These are phyloP conservation scores for Beta lomatogona DNA, from an alignment of 179 eudicot species.

Conservation along the genomic window DNA sequence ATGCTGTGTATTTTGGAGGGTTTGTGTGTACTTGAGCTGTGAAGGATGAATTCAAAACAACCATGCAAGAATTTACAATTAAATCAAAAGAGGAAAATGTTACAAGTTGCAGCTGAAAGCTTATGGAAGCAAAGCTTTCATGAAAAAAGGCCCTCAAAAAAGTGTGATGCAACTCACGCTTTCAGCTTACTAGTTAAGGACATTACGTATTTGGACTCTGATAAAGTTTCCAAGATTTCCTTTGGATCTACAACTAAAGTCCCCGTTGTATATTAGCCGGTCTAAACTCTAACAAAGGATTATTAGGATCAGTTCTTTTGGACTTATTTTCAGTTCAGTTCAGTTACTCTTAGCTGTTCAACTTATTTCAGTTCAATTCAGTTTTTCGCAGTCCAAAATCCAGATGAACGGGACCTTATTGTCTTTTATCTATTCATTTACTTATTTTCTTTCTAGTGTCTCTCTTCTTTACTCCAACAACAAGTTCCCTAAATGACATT, in stretches of 20 bases:
- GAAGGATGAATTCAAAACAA: slow-evolving; percentile 11
- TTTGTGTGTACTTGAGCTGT: background rate
- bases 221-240: slow-evolving; percentile 36
- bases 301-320: background rate
- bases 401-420: too few species aligned
- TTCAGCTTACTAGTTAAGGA: slow-evolving; percentile 38
- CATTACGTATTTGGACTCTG: slow-evolving; percentile 39
- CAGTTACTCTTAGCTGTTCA: too few species aligned
- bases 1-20: background rate
- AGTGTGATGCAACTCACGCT: background rate
- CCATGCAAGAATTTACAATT: background rate
- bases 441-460: too few species aligned
- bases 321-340: too few species aligned
- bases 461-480: slow-evolving; percentile 13
- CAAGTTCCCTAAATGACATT: slow-evolving; percentile 38
- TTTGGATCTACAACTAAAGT: slow-evolving; percentile 36
- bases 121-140: slow-evolving; percentile 35
- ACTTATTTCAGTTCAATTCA: too few species aligned
- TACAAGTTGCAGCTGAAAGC: slow-evolving; percentile 19
- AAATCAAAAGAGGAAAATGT: slow-evolving; percentile 20
- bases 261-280: slow-evolving; percentile 27
- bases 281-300: background rate
- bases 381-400: too few species aligned
- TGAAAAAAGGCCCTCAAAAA: slow-evolving; percentile 33
- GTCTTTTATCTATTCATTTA: too few species aligned